These are phyloP conservation scores for Didymella sp. DNA, from an alignment of 2,329 filamentous ascomycete genomes.

Conservation along the genomic window DNA sequence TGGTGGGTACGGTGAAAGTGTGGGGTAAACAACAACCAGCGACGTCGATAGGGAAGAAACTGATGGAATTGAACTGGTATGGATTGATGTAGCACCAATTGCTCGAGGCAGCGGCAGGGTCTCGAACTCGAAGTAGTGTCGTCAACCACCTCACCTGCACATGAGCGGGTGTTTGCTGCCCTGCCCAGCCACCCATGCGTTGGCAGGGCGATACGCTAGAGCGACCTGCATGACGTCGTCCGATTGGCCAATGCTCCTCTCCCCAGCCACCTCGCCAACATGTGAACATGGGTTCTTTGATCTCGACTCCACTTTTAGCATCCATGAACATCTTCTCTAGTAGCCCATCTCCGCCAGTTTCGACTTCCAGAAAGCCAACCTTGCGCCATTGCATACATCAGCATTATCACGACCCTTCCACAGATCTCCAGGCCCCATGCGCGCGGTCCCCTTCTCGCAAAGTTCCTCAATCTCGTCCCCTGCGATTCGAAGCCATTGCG, in stretches of 20 bases:
- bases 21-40: slow-evolving; percentile 19
- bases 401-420: slow-evolving; percentile 1
- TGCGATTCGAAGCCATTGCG: slow-evolving; percentile 14
- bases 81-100: slow-evolving; percentile 13
- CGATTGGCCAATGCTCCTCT: slow-evolving; percentile 10
- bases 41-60: not conserved
- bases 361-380: slow-evolving; percentile 4
- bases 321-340: not conserved
- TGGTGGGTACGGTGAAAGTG: slow-evolving; percentile 10
- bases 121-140: slow-evolving; percentile 11
- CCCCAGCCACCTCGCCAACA: not conserved
- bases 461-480: slow-evolving; percentile 9
- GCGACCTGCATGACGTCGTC: slow-evolving; percentile 17
- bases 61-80: not conserved
- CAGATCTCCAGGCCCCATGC: not conserved
- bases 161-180: slow-evolving; percentile 14
- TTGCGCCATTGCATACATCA: slow-evolving; percentile 5
- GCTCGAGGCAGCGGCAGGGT: slow-evolving; percentile 10
- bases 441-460: slow-evolving; percentile 4
- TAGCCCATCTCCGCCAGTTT: not conserved
- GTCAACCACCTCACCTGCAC: slow-evolving; percentile 13
- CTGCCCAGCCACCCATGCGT: slow-evolving; percentile 15
- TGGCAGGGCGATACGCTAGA: slow-evolving; percentile 5
- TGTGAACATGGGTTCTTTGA: slow-evolving; percentile 13
- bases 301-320: not conserved